Conservation (phyloP, 2,329 filamentous ascomycete genomes). For the Penicillium psychrosexuale region DNA sequence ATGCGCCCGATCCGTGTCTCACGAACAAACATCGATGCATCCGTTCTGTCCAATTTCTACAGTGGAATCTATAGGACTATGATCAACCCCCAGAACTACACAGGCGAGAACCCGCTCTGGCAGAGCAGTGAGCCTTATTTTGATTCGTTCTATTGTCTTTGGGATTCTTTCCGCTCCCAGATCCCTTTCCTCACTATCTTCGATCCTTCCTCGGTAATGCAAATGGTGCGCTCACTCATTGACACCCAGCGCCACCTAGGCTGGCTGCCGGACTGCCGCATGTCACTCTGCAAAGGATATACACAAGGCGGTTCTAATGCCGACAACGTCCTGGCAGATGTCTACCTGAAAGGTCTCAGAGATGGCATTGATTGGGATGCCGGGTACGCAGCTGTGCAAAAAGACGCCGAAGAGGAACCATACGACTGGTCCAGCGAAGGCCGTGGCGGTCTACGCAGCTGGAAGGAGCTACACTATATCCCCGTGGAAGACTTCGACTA, state of each 20-base stretch:
- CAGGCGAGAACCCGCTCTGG: slow-evolving; percentile 68
- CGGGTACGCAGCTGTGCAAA: slow-evolving; percentile 66
- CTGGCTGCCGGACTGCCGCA: slow-evolving; percentile 70
- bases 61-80: slow-evolving; percentile 67
- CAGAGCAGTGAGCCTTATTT: slow-evolving; percentile 64
- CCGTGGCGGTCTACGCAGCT: slow-evolving; percentile 66
- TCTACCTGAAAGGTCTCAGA: slow-evolving; percentile 63
- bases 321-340: slow-evolving; percentile 65
- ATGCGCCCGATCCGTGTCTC: slow-evolving; percentile 38
- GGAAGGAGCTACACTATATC: slow-evolving; percentile 68
- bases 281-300: slow-evolving; percentile 67
- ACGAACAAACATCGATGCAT: slow-evolving; percentile 28
- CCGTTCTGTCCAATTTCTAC: slow-evolving; percentile 57
- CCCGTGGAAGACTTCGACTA: slow-evolving; percentile 67
- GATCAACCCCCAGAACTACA: slow-evolving; percentile 70
- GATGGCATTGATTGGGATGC: slow-evolving; percentile 63
- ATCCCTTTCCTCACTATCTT: slow-evolving; percentile 66
- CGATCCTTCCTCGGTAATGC: slow-evolving; percentile 59
- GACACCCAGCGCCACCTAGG: slow-evolving; percentile 68
- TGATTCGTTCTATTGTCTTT: slow-evolving; percentile 72
- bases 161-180: slow-evolving; percentile 67
- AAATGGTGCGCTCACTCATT: slow-evolving; percentile 67
- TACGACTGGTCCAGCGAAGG: slow-evolving; percentile 67
- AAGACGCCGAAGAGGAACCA: slow-evolving; percentile 68
- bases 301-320: slow-evolving; percentile 73